These are phyloP conservation scores for Skeletonema marinoi DNA, from an alignment of 108 stramenopile species.

Conservation along the genomic window DNA sequence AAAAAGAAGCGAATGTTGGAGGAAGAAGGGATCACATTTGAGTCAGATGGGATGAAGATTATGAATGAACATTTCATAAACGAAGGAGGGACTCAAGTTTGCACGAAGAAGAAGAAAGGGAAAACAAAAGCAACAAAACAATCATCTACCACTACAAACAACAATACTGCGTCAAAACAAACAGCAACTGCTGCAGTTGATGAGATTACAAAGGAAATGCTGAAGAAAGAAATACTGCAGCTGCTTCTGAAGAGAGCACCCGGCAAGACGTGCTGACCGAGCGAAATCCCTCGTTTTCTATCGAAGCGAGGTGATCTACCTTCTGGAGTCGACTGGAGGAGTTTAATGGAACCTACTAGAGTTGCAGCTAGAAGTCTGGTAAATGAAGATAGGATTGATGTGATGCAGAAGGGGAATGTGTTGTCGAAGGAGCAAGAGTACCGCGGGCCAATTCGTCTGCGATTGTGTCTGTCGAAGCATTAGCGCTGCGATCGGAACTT, in stretches of 20 bases:
- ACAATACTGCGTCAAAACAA: neutral
- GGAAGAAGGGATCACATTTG: slow-evolving; percentile 40
- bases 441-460: slow-evolving; percentile 46
- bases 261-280: slow-evolving; percentile 56
- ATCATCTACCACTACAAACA: neutral
- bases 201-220: slow-evolving; percentile 5
- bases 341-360: slow-evolving; percentile 48
- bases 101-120: neutral
- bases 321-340: slow-evolving; percentile 36
- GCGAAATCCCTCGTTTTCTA: slow-evolving; percentile 43
- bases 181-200: neutral
- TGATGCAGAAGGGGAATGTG: slow-evolving; percentile 31
- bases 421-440: slow-evolving; percentile 37
- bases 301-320: slow-evolving; percentile 32
- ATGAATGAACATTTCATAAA: slow-evolving; percentile 22
- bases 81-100: neutral
- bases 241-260: slow-evolving; percentile 20
- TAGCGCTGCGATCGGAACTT: neutral
- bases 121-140: neutral
- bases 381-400: slow-evolving; percentile 31
- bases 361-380: slow-evolving; percentile 34
- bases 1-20: slow-evolving; percentile 39
- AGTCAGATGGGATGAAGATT: slow-evolving; percentile 26
- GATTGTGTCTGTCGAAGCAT: slow-evolving; percentile 23
- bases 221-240: slow-evolving; percentile 37